These are phyloP conservation scores for Coemansia sp. DNA, from an alignment of 192 early-diverging fungal genomes.

Conservation along the genomic window DNA sequence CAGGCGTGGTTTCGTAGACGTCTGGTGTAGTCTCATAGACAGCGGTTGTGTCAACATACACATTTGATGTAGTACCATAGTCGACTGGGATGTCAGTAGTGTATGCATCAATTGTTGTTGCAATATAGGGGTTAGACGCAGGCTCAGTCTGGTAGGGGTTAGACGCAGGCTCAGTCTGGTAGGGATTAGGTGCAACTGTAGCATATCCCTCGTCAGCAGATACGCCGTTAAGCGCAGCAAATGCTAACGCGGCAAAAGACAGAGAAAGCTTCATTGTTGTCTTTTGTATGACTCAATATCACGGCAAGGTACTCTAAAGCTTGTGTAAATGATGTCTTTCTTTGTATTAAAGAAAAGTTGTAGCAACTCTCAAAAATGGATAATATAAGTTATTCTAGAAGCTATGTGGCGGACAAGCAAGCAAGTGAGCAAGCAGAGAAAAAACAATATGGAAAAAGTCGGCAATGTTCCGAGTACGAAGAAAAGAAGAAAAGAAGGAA, in stretches of 20 bases:
- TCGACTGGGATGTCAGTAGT: not conserved
- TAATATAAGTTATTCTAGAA: conserved; percentile 2
- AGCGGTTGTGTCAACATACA: not conserved
- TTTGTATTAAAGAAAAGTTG: not conserved
- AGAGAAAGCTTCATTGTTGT: conserved; percentile 20
- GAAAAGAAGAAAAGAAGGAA: not conserved
- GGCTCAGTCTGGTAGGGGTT: conserved; percentile 5
- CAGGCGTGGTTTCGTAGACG: conserved; percentile 10
- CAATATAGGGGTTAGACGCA: conserved; percentile 1
- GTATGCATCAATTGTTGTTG: conserved; percentile 14
- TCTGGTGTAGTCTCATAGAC: conserved; percentile 9
- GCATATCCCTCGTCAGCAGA: conserved; percentile 13
- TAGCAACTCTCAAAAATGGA: conserved; percentile 1
- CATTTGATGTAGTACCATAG: conserved; percentile 13
- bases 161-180: not conserved
- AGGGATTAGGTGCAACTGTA: not conserved
- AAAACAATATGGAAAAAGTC: conserved; percentile 14
- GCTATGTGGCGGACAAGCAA: not conserved
- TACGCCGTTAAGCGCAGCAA: conserved; percentile 9
- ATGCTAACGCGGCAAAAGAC: conserved; percentile 12
- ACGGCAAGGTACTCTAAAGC: not conserved
- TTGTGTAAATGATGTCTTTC: too few relatives aligned
- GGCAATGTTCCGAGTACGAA: conserved; percentile 16
- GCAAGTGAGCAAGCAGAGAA: not conserved
- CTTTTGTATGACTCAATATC: not conserved